A percentile compares a stretch with the other conserved stretches of the same genome.
These are phyloP conservation scores for Entamoeba histolytica DNA, from an alignment of 208 protist genomes.

Conservation along the genomic window DNA sequence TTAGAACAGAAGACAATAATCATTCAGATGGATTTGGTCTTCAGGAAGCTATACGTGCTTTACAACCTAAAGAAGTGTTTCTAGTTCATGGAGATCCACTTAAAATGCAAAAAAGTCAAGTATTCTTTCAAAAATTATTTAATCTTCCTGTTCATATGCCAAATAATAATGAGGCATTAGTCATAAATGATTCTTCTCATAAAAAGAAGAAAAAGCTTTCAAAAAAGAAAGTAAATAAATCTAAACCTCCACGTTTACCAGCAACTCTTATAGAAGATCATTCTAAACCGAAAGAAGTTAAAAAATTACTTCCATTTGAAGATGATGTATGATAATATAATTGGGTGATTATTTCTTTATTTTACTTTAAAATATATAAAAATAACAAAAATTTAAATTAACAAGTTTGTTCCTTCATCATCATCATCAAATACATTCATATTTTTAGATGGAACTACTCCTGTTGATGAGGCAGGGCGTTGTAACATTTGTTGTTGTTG, in stretches of 20 bases:
- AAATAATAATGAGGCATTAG: background rate
- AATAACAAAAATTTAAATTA: background rate
- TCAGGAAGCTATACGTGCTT: background rate
- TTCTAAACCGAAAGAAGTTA: too few species aligned
- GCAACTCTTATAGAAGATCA: too few species aligned
- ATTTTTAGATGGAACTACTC: background rate
- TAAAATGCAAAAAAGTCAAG: background rate
- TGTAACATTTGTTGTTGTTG: background rate
- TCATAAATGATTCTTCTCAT: background rate
- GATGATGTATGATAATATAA: too few species aligned
- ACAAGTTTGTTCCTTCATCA: background rate
- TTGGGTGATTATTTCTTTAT: too few species aligned
- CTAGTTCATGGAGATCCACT: background rate
- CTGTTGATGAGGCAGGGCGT: background rate
- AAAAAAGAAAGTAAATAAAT: too few species aligned
- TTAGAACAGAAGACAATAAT: background rate
- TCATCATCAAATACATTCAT: background rate
- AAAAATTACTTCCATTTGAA: too few species aligned
- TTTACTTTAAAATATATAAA: background rate
- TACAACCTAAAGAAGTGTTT: background rate
- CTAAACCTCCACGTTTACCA: too few species aligned
- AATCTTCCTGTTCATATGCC: background rate
- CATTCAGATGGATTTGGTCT: background rate
- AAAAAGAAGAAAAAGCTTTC: too few species aligned
- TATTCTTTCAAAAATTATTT: background rate